A percentile compares a stretch with the other conserved stretches of the same genome.
Conservation (phyloP, 176 grass and related monocot species). For the Eragrostis nindensis region DNA sequence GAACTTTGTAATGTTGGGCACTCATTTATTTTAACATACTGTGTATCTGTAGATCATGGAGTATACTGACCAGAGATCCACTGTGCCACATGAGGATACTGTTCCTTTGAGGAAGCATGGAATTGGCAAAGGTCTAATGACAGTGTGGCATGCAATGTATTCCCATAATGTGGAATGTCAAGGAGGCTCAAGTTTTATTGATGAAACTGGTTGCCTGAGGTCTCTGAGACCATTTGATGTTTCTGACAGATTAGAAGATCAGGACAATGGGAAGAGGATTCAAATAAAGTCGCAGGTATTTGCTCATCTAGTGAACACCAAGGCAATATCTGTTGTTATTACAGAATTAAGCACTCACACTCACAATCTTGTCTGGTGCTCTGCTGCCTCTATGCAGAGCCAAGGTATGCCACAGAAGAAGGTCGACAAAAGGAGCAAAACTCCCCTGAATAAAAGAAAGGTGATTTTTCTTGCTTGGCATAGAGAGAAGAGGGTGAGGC, state of each 20-base stretch:
- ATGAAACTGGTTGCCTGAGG: conserved; percentile 62
- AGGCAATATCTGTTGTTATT: conserved; percentile 19
- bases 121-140: conserved; percentile 97
- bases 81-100: conserved; percentile 23
- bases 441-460: conserved; percentile 62
- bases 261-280: conserved; percentile 38
- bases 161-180: conserved; percentile 55
- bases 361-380: conserved; percentile 24
- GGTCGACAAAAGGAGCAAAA: conserved; percentile 54
- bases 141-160: conserved; percentile 89
- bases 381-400: conserved; percentile 49
- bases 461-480: conserved; percentile 42
- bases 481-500: neutral
- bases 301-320: conserved; percentile 21
- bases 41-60: conserved; percentile 45
- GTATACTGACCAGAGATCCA: conserved; percentile 26
- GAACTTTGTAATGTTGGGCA: conserved; percentile 3
- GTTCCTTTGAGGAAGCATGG: conserved; percentile 77
- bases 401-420: conserved; percentile 55
- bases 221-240: conserved; percentile 57
- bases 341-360: conserved; percentile 21
- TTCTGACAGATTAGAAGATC: conserved; percentile 33
- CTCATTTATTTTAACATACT: conserved; percentile 8
- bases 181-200: conserved; percentile 54
- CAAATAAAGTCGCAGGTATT: conserved; percentile 47